These are phyloP conservation scores for Penicillium paxilli DNA, from an alignment of 495 filamentous ascomycete species.

Conservation along the genomic window DNA sequence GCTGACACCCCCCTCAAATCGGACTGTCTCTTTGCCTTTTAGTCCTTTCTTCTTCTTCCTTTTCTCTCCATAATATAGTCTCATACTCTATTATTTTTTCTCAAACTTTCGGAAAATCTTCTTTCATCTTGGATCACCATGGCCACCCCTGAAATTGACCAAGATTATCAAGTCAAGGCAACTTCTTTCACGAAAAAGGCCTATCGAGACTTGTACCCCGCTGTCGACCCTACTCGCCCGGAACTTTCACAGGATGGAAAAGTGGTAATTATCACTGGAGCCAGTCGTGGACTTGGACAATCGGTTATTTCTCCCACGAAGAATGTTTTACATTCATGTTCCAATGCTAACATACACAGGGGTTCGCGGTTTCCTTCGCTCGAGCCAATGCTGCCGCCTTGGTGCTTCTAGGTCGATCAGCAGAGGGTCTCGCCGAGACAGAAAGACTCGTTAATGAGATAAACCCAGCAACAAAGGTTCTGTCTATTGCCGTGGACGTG, in stretches of 20 bases:
- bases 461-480: slow-evolving; percentile 23
- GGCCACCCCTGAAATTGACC: slow-evolving; percentile 1
- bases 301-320: neutral
- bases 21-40: neutral
- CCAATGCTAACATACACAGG: neutral
- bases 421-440: slow-evolving; percentile 13
- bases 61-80: neutral
- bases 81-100: neutral
- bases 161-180: slow-evolving; percentile 16
- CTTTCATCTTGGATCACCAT: neutral
- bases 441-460: slow-evolving; percentile 20
- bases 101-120: neutral
- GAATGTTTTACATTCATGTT: neutral
- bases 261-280: slow-evolving; percentile 42
- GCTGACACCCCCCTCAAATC: neutral
- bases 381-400: slow-evolving; percentile 15
- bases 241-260: slow-evolving; percentile 34
- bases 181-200: slow-evolving; percentile 20
- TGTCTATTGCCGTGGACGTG: slow-evolving; percentile 30
- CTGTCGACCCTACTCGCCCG: slow-evolving; percentile 31
- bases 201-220: slow-evolving; percentile 34
- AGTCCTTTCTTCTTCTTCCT: neutral
- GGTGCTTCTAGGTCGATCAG: slow-evolving; percentile 28
- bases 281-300: slow-evolving; percentile 33
- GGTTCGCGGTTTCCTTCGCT: slow-evolving; percentile 14